Conservation (phyloP, 176 grass and related monocot species). For the Pharus latifolius region DNA sequence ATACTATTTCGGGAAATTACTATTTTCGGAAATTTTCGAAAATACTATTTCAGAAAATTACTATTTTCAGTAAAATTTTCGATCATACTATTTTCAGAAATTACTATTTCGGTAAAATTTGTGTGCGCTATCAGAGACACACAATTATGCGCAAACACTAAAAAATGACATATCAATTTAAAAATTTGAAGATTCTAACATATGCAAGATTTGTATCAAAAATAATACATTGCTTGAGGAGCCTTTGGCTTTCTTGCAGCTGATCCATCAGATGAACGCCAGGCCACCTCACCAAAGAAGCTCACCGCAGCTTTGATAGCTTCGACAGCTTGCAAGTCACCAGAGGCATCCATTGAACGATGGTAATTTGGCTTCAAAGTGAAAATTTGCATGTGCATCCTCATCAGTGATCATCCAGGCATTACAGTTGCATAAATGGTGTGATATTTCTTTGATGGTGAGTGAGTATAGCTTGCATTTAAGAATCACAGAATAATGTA, state of each 20-base stretch:
- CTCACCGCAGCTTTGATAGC: conserved; percentile 96
- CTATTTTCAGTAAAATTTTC: too few species aligned
- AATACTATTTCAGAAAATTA: too few species aligned
- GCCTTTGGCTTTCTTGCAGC: conserved; percentile 53
- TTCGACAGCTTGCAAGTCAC: conserved; percentile 4
- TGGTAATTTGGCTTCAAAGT: background rate
- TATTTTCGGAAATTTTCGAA: too few species aligned
- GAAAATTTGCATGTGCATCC: background rate
- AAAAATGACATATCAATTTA: too few species aligned
- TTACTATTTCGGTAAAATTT: too few species aligned
- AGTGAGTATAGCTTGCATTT: too few species aligned
- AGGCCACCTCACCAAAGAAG: conserved; percentile 87
- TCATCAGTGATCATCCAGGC: background rate
- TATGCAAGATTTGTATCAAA: background rate
- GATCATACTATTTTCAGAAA: too few species aligned
- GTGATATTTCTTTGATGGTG: too few species aligned
- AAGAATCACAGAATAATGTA: background rate
- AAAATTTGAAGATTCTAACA: too few species aligned
- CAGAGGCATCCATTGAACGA: background rate
- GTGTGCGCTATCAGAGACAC: too few species aligned
- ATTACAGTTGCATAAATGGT: background rate
- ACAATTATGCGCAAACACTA: too few species aligned
- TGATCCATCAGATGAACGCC: conserved; percentile 57
- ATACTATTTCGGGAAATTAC: too few species aligned
- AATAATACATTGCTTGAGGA: conserved; percentile 49